Evolutionary conservation across 768 basidiomycete species (phyloP).

Genomic region (Serendipita sp.): DNA sequence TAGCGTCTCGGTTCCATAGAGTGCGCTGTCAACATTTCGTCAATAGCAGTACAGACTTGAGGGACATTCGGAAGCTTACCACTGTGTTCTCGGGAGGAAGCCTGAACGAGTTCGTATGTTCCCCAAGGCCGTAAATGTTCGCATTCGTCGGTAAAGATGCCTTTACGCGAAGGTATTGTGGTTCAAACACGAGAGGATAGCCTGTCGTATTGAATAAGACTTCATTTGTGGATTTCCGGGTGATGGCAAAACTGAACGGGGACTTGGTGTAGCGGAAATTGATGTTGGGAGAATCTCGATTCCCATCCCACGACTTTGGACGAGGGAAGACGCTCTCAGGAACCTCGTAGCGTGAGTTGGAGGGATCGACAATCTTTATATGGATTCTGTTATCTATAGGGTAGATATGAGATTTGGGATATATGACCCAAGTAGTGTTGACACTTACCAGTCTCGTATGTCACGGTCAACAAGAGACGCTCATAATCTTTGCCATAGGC

Average conservation of each 20-base stretch:
- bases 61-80: not conserved
- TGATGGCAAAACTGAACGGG: conserved; percentile 20
- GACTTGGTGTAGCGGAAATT: conserved; percentile 15
- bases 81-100: not conserved
- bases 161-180: conserved; percentile 56
- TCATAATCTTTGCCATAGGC: conserved; percentile 41
- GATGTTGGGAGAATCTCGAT: not conserved
- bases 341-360: conserved; percentile 48
- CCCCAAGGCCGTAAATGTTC: conserved; percentile 67
- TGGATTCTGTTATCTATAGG: conserved; percentile 40
- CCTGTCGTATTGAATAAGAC: conserved; percentile 21
- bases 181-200: conserved; percentile 60
- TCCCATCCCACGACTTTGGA: not conserved
- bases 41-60: not conserved
- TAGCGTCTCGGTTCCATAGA: conserved; percentile 2
- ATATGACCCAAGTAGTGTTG: not conserved
- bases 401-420: not conserved
- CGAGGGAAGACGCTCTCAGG: conserved; percentile 29
- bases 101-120: conserved; percentile 18
- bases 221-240: conserved; percentile 12
- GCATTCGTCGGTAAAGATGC: conserved; percentile 41
- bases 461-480: conserved; percentile 32
- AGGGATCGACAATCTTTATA: conserved; percentile 41
- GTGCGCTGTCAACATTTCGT: not conserved
- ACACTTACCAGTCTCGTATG: conserved; percentile 39